Evolutionary conservation across 1,284 basidiomycete species (phyloP).

Genomic region (Fomitopsis palustris): DNA sequence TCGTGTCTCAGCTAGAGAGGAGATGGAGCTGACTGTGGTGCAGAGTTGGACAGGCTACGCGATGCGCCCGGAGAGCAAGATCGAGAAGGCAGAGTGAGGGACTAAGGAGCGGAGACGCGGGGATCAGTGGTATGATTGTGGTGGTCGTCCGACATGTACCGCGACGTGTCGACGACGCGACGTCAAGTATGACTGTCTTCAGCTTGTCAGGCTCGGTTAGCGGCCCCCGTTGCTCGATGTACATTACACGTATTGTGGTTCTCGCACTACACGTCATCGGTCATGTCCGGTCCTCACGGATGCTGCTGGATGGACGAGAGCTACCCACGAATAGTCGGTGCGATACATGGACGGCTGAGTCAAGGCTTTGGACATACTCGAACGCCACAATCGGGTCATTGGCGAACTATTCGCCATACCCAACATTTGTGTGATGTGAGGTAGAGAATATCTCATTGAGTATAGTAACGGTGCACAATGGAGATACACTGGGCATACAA

Average conservation of each 20-base stretch:
- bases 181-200: background rate
- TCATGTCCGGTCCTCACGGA: too few species aligned
- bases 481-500: background rate
- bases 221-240: background rate
- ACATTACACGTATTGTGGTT: background rate
- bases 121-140: background rate
- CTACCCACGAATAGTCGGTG: too few species aligned
- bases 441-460: background rate
- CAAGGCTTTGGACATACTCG: too few species aligned
- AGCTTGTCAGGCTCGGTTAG: background rate
- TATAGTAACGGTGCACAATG: background rate
- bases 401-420: too few species aligned
- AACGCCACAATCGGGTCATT: too few species aligned
- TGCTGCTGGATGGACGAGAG: too few species aligned
- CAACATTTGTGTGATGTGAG: too few species aligned
- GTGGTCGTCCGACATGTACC: too few species aligned
- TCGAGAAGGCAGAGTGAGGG: slow-evolving; percentile 14
- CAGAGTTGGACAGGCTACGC: slow-evolving; percentile 89
- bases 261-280: background rate
- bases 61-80: slow-evolving; percentile 34
- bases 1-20: slow-evolving; percentile 3
- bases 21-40: slow-evolving; percentile 1
- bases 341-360: too few species aligned
- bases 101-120: background rate
- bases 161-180: too few species aligned